These are phyloP conservation scores for Amborella trichopoda DNA, from an alignment of 164 flowering plant genomes.

Conservation along the genomic window DNA sequence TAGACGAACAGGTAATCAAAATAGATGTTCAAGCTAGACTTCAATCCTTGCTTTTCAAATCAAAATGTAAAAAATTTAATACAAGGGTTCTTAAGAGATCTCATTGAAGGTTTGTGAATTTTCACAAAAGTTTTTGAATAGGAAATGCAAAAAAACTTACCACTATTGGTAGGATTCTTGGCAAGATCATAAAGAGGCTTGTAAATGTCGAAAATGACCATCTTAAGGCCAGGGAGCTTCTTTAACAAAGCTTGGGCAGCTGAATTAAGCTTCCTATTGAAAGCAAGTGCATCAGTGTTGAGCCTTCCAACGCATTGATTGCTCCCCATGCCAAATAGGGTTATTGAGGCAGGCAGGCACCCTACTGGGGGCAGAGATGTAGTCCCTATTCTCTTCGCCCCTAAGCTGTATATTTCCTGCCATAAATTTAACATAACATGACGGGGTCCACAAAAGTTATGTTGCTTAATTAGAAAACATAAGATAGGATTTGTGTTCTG, in stretches of 20 bases:
- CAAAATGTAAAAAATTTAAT: no score
- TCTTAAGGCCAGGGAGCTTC: constrained; percentile 36
- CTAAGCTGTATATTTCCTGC: constrained; percentile 59
- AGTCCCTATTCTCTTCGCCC: constrained; percentile 74
- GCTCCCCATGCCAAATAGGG: constrained; percentile 50
- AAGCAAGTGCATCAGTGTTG: constrained; percentile 48
- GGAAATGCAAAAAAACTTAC: constrained; percentile 20
- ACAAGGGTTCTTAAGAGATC: no score
- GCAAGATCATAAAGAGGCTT: constrained; percentile 61
- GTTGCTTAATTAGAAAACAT: no score
- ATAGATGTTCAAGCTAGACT: no score
- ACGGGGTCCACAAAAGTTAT: not conserved
- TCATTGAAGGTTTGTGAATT: no score
- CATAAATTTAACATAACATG: not conserved
- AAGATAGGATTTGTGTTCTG: no score
- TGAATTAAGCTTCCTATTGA: constrained; percentile 57
- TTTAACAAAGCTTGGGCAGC: constrained; percentile 33
- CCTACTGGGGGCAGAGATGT: constrained; percentile 73
- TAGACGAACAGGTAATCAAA: no score
- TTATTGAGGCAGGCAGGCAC: constrained; percentile 80
- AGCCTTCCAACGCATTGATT: constrained; percentile 52
- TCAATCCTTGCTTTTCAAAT: no score
- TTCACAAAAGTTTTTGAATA: no score
- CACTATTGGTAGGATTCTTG: constrained; percentile 46
- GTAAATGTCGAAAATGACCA: constrained; percentile 72